Evolutionary conservation across 2,329 filamentous ascomycete genomes (phyloP).

Genomic region (Lecanicillium sp.): DNA sequence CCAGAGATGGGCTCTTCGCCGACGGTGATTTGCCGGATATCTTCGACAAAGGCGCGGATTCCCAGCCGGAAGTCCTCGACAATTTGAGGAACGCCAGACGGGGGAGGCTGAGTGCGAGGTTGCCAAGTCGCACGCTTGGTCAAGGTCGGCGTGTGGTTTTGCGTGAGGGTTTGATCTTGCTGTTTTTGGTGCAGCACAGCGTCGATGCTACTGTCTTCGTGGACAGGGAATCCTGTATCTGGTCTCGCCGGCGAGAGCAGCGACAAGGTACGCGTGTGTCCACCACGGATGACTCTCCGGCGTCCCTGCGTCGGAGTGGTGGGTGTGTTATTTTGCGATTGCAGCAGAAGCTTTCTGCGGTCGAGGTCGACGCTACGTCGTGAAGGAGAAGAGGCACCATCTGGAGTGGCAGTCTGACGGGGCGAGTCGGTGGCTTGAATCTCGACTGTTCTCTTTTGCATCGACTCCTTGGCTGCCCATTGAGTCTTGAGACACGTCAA

Average conservation of each 20-base stretch:
- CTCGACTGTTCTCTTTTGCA: constrained; percentile 64
- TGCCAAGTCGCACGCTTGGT: constrained; percentile 55
- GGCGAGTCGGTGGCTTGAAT: constrained; percentile 46
- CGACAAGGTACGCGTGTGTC: constrained; percentile 61
- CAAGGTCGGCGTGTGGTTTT: constrained; percentile 24
- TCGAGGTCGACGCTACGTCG: constrained; percentile 57
- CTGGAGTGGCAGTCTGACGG: constrained; percentile 13
- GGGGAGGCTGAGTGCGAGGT: constrained; percentile 38
- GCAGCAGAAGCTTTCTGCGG: constrained; percentile 60
- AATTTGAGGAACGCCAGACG: constrained; percentile 60
- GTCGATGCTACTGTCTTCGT: constrained; percentile 24
- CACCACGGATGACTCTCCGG: constrained; percentile 62
- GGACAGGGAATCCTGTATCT: constrained; percentile 32
- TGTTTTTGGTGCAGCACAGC: constrained; percentile 9
- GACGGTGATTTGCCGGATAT: constrained; percentile 89
- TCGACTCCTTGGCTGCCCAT: constrained; percentile 71
- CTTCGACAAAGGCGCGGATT: constrained; percentile 90
- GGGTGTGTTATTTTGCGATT: constrained; percentile 27
- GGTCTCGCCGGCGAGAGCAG: constrained; percentile 64
- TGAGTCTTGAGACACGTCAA: constrained; percentile 72
- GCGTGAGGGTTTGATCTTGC: background rate
- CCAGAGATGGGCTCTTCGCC: constrained; percentile 80
- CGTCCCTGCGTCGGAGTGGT: constrained; percentile 31
- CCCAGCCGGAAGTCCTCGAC: constrained; percentile 85
- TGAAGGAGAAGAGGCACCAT: constrained; percentile 22